These are phyloP conservation scores for Metschnikowia continentalis DNA, from an alignment of 805 yeast species.

Conservation along the genomic window DNA sequence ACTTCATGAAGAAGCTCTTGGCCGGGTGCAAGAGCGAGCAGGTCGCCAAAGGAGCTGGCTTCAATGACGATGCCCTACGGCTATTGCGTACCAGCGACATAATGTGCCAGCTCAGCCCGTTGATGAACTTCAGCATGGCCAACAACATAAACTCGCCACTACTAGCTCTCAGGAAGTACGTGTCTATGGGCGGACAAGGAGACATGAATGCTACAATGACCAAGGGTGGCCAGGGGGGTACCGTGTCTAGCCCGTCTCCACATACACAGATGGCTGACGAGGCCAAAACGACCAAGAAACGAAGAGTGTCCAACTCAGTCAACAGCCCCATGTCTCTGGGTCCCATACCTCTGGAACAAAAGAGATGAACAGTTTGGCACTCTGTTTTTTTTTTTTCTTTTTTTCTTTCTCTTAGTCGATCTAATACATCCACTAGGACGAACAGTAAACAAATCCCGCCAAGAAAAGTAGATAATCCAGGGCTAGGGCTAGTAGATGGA, in stretches of 20 bases:
- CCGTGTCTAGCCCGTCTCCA: constrained; percentile 10
- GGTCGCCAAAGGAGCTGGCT: constrained; percentile 53
- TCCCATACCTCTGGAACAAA: constrained; percentile 3
- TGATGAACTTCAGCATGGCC: constrained; percentile 54
- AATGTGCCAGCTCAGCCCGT: constrained; percentile 64
- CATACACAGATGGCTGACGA: constrained; percentile 9
- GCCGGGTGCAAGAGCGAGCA: constrained; percentile 34
- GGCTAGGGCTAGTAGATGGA: too few species aligned
- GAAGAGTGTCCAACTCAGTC: constrained; percentile 9
- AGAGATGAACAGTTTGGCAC: not conserved
- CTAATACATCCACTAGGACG: not conserved
- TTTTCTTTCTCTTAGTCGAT: not conserved
- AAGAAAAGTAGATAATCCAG: too few species aligned
- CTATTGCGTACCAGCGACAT: constrained; percentile 73
- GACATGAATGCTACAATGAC: not conserved
- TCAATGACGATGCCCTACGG: constrained; percentile 63
- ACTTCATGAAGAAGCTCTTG: constrained; percentile 5
- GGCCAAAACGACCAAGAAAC: constrained; percentile 8
- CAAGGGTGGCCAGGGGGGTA: not conserved
- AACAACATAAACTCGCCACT: constrained; percentile 50
- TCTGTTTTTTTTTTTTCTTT: not conserved
- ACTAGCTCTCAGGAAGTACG: constrained; percentile 46
- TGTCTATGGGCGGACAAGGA: constrained; percentile 21
- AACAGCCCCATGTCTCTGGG: constrained; percentile 12
- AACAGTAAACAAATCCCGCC: too few species aligned